phyloP scores from a whole-genome alignment of 1,284 basidiomycete species.

The Cryptococcus sp. region DNA sequence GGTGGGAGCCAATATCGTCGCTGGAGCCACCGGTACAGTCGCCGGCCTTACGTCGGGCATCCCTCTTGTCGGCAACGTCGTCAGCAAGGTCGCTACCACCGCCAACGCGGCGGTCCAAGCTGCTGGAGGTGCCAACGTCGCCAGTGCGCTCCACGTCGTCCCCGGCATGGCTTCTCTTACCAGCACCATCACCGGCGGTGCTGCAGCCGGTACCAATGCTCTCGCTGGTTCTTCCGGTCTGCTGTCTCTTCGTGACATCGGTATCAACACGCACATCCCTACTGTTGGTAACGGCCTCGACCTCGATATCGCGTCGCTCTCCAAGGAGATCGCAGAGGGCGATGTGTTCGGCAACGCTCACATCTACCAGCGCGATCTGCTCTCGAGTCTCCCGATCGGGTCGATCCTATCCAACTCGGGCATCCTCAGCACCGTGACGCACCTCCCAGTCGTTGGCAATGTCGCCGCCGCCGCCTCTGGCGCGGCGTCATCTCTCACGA shows the following conservation, averaged over 20 bases:
- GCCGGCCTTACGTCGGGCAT: background rate
- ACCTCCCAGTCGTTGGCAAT: background rate
- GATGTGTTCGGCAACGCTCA: conserved; percentile 8
- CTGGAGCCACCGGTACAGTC: background rate
- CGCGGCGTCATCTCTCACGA: background rate
- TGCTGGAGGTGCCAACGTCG: background rate
- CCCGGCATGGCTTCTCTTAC: conserved; percentile 9
- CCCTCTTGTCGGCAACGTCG: conserved; percentile 1
- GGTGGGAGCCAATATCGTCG: background rate
- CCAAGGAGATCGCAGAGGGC: conserved; percentile 10
- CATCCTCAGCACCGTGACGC: conserved; percentile 1
- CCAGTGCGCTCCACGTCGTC: background rate
- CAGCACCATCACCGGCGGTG: conserved; percentile 3
- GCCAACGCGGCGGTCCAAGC: background rate
- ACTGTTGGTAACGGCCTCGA: conserved; percentile 3
- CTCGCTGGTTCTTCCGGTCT: background rate
- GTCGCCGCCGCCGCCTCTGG: background rate
- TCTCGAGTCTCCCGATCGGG: conserved; percentile 12
- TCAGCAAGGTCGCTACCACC: conserved; percentile 2
- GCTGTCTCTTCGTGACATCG: conserved; percentile 8
- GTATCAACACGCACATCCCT: background rate
- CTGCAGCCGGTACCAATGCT: background rate
- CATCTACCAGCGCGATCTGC: conserved; percentile 10
- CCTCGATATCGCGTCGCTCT: conserved; percentile 7
- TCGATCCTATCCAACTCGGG: conserved; percentile 4